Evolutionary conservation across 352 stramenopile species (phyloP), one percentile per base, ranked within the genome.

Genomic region (Phytophthora pini): DNA sequence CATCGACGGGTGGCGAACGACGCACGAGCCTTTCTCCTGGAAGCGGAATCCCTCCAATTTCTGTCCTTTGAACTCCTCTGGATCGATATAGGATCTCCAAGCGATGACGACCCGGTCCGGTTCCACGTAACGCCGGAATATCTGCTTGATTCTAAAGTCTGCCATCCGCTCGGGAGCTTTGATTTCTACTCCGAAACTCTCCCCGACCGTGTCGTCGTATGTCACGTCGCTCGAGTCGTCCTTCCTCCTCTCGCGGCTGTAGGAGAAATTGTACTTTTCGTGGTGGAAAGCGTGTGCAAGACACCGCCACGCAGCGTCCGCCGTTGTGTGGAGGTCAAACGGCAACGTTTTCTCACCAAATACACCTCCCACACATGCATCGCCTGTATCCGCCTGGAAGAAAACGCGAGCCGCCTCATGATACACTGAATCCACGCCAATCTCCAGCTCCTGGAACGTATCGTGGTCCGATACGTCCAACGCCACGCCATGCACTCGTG

Each of bases 161-260:
- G 75, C 75, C 5, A 54, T 76, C 12, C 56, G 79, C 31, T 76
- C 60, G 13, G 84, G 78, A 3, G 70, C 70, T 31, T 79, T 61
- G 34, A 88, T 65, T 69, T 84, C 75, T 2, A 91, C 61, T 27
- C 75, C 72, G 68, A 88, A 84, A 65, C 76, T 82, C 53, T 91
- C 82, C 13, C 78, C 47, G n/a, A 91, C 78, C 7, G 76, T 88
- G 29, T 88, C 77, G 46, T 87, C 76, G 4, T 51, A 46, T 1
- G 56, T 22, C 5, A 61, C 36, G 15, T 60, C 36, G 11, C 17
- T 24, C 7, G 45, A 40, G 40, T 63, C 34, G 11, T 62, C 34
- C 22, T 49, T 49, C 29, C 51, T 59, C 32, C 60, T 63, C 45
- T 74, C 67, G 24, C 56, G 62, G 7, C 39, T 61, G 43, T 72